Percentiles rank a stretch among this genome's conserved stretches.
Conservation (phyloP, 169 alveolate species). For the Plasmodium vinckei region DNA sequence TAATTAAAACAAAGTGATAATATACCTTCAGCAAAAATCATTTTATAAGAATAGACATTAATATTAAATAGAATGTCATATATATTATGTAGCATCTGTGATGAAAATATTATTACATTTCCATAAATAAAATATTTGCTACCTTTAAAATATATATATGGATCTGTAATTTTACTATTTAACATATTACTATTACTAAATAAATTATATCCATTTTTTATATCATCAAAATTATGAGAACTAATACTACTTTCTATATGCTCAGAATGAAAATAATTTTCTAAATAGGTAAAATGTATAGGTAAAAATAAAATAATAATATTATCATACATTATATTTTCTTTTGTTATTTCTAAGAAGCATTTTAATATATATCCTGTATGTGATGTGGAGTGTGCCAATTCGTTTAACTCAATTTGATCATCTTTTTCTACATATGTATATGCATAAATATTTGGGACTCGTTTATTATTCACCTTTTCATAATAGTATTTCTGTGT, state of each 20-base stretch:
- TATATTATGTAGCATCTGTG: conserved; percentile 24
- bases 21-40: conserved; percentile 65
- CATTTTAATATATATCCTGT: conserved; percentile 45
- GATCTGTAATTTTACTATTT: conserved; percentile 61
- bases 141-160: conserved; percentile 37
- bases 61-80: conserved; percentile 64
- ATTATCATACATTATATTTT: conserved; percentile 56
- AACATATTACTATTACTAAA: conserved; percentile 54
- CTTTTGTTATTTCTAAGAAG: conserved; percentile 61
- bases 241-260: conserved; percentile 40
- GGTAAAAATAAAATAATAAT: conserved; percentile 52
- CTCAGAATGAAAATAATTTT: conserved; percentile 35
- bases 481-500: conserved; percentile 11
- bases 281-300: conserved; percentile 22
- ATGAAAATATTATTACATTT: conserved; percentile 39
- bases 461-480: conserved; percentile 36
- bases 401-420: not conserved
- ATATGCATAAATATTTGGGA: conserved; percentile 68
- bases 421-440: conserved; percentile 18
- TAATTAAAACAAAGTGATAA: conserved; percentile 54
- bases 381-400: conserved; percentile 27
- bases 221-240: conserved; percentile 46
- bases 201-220: conserved; percentile 56
- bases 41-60: conserved; percentile 39
- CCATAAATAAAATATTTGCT: conserved; percentile 64